Evolutionary conservation across 495 filamentous ascomycete genomes (phyloP).

Genomic region (Clavariopsis aquatica): DNA sequence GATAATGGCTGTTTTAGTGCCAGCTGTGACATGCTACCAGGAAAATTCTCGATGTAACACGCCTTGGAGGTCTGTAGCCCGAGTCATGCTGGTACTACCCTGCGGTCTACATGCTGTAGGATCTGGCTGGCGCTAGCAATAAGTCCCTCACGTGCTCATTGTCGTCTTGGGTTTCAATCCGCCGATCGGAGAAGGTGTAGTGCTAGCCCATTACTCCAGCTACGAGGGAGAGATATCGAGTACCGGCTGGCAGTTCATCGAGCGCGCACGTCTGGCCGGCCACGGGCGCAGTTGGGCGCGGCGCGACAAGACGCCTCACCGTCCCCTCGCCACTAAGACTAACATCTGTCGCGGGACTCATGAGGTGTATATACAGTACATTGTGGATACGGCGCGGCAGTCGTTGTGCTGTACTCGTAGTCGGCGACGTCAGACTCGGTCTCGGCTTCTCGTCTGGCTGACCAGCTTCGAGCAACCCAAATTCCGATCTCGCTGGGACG

Average conservation of each 20-base stretch:
- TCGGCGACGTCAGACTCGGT: too few species aligned
- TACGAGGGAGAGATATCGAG: too few species aligned
- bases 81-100: not conserved
- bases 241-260: too few species aligned
- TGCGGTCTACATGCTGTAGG: not conserved
- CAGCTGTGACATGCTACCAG: not conserved
- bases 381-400: too few species aligned
- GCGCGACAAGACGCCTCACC: too few species aligned
- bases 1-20: too few species aligned
- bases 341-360: not conserved
- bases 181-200: not conserved
- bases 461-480: not conserved
- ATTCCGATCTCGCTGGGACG: not conserved
- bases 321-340: too few species aligned
- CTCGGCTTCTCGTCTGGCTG: not conserved
- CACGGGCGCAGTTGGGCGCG: too few species aligned
- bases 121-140: not conserved
- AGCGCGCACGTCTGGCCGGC: too few species aligned
- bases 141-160: not conserved
- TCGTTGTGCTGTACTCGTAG: too few species aligned
- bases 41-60: not conserved
- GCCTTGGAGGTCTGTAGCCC: not conserved
- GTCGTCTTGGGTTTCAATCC: not conserved
- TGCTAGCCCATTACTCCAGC: not conserved
- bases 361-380: too few species aligned